Base-by-base conservation (phyloP, 176 grass and related monocot species). In the Leersia perrieri region DNA sequence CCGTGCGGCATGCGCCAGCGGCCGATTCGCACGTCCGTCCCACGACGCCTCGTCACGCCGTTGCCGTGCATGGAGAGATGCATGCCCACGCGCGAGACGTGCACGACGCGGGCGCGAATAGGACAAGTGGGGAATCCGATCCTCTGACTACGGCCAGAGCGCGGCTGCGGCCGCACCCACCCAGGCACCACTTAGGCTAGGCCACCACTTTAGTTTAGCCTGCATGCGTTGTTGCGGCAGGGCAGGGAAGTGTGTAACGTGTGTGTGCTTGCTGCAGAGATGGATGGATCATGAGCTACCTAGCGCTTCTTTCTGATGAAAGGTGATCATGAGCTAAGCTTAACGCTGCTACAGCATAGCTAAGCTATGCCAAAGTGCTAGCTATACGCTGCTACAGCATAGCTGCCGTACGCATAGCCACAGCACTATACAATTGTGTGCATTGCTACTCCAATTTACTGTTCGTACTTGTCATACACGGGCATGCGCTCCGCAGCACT, bases 51-150 rank as follows among this genome's bases (percentile, higher is more conserved):
- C n/a, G n/a, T n/a, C n/a, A n/a, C n/a, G n/a, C n/a, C n/a, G n/a
- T n/a, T n/a, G n/a, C n/a, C n/a, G n/a, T n/a, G n/a, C n/a, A n/a
- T n/a, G n/a, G n/a, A n/a, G n/a, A n/a, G n/a, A n/a, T n/a, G n/a
- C n/a, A n/a, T n/a, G n/a, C n/a, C n/a, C n/a, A n/a, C n/a, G n/a
- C n/a, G 35, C 35, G 35, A 38, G 35, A 3, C 35, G 35, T 38
- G 35, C 35, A 7, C 35, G 35, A 3, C 35, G 35, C 32, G 49
- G 22, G 42, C 23, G 63, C 58, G 69, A 82, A 64, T 51, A 38
- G 40, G 70, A 74, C 70, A 82, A 82, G 70, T 36, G 60, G 70
- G 80, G 70, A 74, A 82, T 74, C 69, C 60, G 60, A 82, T 82
- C 80, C 80, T 82, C 70, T 65, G 70, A 65, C 68, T 51, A 53